Evolutionary conservation across 495 filamentous ascomycete species (phyloP).

Genomic region (Penicillium cataractarum): DNA sequence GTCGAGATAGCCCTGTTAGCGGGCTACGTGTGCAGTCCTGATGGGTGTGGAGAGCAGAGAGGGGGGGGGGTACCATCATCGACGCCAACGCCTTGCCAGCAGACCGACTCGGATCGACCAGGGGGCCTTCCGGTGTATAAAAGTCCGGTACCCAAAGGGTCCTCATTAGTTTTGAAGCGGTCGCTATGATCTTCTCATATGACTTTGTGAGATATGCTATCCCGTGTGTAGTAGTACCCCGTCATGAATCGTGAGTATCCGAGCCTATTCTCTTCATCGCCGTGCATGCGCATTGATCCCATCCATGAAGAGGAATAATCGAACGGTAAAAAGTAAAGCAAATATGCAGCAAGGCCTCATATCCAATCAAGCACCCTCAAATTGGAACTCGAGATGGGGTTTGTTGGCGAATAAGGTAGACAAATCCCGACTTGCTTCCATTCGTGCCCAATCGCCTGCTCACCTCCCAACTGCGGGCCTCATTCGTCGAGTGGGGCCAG

Average conservation of each 20-base stretch:
- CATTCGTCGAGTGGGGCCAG: conserved; percentile 9
- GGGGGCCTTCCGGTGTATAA: background rate
- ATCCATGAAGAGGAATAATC: background rate
- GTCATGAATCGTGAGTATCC: background rate
- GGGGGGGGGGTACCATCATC: conserved; percentile 19
- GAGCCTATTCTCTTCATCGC: background rate
- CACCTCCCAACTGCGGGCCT: conserved; percentile 30
- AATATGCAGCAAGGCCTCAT: background rate
- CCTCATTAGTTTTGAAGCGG: background rate
- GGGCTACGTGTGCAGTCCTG: conserved; percentile 45
- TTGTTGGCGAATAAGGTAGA: background rate
- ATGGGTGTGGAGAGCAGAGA: conserved; percentile 24
- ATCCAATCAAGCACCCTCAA: background rate
- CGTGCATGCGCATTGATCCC: background rate
- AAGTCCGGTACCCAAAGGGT: background rate
- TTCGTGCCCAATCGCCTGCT: conserved; percentile 35
- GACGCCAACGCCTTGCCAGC: conserved; percentile 25
- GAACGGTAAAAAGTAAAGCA: background rate
- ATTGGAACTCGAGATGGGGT: background rate
- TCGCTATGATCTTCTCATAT: background rate
- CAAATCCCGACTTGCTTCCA: background rate
- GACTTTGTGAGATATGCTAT: background rate
- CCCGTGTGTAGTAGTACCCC: background rate
- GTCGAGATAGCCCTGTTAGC: conserved; percentile 12
- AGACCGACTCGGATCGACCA: conserved; percentile 23